Conservation (phyloP, 31 red algal genomes). For the Asparagopsis taxiformis region DNA sequence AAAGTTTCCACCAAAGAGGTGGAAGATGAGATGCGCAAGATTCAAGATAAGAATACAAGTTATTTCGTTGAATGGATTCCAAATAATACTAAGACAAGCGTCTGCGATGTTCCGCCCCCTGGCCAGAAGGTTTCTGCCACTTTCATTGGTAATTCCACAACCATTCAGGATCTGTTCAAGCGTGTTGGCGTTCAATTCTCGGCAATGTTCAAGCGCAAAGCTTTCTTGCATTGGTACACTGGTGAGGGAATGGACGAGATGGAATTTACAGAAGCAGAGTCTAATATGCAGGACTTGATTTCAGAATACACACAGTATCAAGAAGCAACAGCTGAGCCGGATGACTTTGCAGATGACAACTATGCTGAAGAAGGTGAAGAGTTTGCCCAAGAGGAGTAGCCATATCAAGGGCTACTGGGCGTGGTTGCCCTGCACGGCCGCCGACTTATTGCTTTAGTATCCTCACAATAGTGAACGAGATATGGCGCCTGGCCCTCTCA, state of each 20-base stretch:
- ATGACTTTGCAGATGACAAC: slow-evolving; percentile 65
- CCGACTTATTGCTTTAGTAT: too few species aligned
- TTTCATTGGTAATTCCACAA: slow-evolving; percentile 97
- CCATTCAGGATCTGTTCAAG: slow-evolving; percentile 97
- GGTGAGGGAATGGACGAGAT: slow-evolving; percentile 99
- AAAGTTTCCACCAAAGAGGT: slow-evolving; percentile 98
- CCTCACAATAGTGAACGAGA: slow-evolving; percentile 1
- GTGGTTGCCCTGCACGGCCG: too few species aligned
- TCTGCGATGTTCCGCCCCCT: slow-evolving; percentile 91
- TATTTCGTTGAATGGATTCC: slow-evolving; percentile 99
- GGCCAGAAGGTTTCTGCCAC: slow-evolving; percentile 82
- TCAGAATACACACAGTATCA: slow-evolving; percentile 96
- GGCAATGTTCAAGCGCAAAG: slow-evolving; percentile 97
- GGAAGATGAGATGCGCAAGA: slow-evolving; percentile 94
- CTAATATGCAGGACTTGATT: slow-evolving; percentile 96
- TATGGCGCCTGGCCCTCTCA: not conserved
- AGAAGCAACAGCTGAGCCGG: slow-evolving; percentile 73
- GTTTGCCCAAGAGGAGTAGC: slow-evolving; percentile 45
- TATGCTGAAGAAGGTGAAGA: slow-evolving; percentile 41
- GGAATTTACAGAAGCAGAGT: slow-evolving; percentile 98
- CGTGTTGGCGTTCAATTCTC: slow-evolving; percentile 95
- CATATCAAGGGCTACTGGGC: too few species aligned
- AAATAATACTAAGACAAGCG: slow-evolving; percentile 96
- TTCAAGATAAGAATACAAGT: slow-evolving; percentile 89
- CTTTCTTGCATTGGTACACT: slow-evolving; percentile 99